Base-by-base conservation (phyloP, 768 basidiomycete species). In the Tylopilus sp. region DNA sequence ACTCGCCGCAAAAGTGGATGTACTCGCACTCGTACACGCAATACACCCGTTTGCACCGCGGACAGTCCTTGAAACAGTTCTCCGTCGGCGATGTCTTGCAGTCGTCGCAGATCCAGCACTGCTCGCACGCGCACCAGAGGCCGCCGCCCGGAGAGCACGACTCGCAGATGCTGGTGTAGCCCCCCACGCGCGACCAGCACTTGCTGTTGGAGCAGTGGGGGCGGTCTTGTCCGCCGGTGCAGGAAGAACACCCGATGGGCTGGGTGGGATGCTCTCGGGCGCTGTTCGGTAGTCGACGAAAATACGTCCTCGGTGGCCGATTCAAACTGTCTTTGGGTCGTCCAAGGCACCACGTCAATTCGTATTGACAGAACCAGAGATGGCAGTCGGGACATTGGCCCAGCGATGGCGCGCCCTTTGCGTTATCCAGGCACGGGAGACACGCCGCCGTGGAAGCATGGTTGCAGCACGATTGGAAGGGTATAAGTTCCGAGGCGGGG, bases 21-120 rank as follows among this genome's bases (percentile, higher is more conserved):
- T 68, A 65, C 4, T 53, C 48, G 66, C 64, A 68, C 3, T 40
- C 41, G 20, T 54, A 28, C 20, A 41, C 15, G 49, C 63, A 65
- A 38, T 47, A 66, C 40, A 40, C 41, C 46, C 40, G 44, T 30
- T 1, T 49, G 53, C 66, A 66, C 22, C 25, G 60, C 18, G 55
- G 51, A 10, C 64, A 68, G 1, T 18, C 18, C 25, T 52, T 52
- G 52, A 59, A 47, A 39, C 57, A 42, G 26, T 47, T 47, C 2
- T 40, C 40, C 33, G 22, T 44, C 9, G 51, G 15, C 26, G 52
- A 48, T 2, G 40, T 12, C 42, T 44, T 48, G 54, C 64, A 66
- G 43, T 63, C 59, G 30, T 66, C 62, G 46, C 63, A 65, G 11
- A 55, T 36, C 63, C 64, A 61, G 43, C 48, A 53, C 20, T 45